Base-by-base conservation (phyloP, 73 alveolate genomes). In the Durusdinium trenchii region DNA sequence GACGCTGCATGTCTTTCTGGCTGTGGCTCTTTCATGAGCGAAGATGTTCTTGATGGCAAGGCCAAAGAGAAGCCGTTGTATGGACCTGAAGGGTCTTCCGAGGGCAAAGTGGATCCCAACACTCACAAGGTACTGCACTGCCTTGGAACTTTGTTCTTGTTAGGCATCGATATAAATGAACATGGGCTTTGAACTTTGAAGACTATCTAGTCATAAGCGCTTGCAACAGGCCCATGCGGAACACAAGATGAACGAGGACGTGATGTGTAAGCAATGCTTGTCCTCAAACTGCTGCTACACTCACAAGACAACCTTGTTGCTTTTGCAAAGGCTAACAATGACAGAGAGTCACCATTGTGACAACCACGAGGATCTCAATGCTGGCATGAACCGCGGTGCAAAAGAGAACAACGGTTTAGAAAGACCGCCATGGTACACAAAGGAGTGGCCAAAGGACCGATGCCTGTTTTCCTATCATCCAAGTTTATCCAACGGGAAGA, bases 351-450 rank as follows among this genome's bases (percentile, higher is more conserved):
- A 60, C 73, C n/a, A 20, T 16, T 20, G 28, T 60, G 73, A 60
- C 16, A n/a, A n/a, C n/a, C n/a, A n/a, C n/a, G 54, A 81, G 91
- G 93, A 94, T 67, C 47, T 94, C n/a, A 94, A 50, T 51, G 99
- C 99, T 61, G 94, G 93, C 84, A 94, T 94, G 99, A 94, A 94
- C 57, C 99, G 99, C 32, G 99, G 99, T 38, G 99, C 99, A 35
- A 35, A 61, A 10, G 99, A 94, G 64, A 94, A 94, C 99, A 94
- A 94, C 52, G 99, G 94, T 82, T 38, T 94, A 38, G 99, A 94
- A 67, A 61, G 99, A 54, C 99, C 99, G 61, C 99, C 99, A 36
- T 94, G 99, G 99, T 94, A 78, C 83, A 91, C 98, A 16, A 91
- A 91, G 62, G 98, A 91, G 78, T 91, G 98, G 98, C 98, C 98